Conservation (phyloP, 1,284 basidiomycete species). For the Trametes sp. region DNA sequence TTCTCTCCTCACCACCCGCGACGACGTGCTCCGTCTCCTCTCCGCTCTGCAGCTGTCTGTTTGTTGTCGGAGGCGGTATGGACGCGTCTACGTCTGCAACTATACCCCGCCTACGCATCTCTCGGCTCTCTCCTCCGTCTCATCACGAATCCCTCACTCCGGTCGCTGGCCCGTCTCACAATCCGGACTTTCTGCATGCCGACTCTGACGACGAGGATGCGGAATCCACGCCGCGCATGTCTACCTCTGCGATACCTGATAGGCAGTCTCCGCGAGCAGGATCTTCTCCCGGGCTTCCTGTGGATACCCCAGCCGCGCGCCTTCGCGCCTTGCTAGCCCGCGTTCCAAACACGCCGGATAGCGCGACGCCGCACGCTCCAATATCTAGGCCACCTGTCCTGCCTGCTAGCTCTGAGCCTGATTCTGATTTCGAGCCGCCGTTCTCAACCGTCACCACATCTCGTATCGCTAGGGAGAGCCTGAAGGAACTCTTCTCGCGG, state of each 20-base stretch:
- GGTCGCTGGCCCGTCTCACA: constrained; percentile 45
- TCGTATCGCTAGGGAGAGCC: constrained; percentile 61
- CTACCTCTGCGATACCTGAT: constrained; percentile 38
- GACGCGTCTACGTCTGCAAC: constrained; percentile 31
- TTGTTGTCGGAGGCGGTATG: constrained; percentile 31
- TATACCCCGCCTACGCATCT: constrained; percentile 34
- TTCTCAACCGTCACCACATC: constrained; percentile 50
- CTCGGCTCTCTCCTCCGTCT: constrained; percentile 30
- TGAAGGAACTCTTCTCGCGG: constrained; percentile 68
- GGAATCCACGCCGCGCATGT: constrained; percentile 57
- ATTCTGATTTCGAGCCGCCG: constrained; percentile 66
- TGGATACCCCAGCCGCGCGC: constrained; percentile 57
- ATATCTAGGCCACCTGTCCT: constrained; percentile 41
- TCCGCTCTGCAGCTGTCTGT: constrained; percentile 12
- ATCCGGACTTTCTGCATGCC: constrained; percentile 42
- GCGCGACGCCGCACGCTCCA: constrained; percentile 41
- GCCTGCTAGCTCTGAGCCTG: constrained; percentile 57
- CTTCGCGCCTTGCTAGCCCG: constrained; percentile 64
- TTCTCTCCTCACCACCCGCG: constrained; percentile 21
- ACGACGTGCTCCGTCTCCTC: constrained; percentile 12
- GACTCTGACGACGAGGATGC: constrained; percentile 51
- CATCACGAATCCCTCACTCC: constrained; percentile 36
- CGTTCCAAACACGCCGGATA: constrained; percentile 42
- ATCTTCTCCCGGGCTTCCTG: constrained; percentile 32
- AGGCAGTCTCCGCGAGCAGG: constrained; percentile 34